phyloP scores from a whole-genome alignment of 2,329 filamentous ascomycete species.

The Aspergillus bombycis region DNA sequence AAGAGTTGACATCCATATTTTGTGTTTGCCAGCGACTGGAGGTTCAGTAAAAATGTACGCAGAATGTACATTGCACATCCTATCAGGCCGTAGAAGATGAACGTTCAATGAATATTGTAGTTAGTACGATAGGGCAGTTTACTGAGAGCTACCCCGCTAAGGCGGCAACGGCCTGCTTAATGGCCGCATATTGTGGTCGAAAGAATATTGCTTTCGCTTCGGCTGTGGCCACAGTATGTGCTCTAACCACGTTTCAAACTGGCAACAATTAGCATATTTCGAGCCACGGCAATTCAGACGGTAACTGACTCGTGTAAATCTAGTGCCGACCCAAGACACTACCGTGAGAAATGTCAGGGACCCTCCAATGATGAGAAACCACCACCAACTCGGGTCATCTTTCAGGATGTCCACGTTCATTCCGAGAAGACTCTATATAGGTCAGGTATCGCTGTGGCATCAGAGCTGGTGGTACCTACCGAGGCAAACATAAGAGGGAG shows the following conservation, averaged over 20 bases:
- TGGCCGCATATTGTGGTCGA: not conserved
- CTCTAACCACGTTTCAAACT: not conserved
- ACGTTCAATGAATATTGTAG: too few species aligned
- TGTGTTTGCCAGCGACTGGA: accelerated
- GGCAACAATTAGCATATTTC: not conserved
- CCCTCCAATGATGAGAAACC: constrained; percentile 17
- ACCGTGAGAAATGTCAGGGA: constrained; percentile 12
- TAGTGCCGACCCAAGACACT: constrained; percentile 12
- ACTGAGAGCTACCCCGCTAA: not conserved
- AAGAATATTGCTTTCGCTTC: not conserved
- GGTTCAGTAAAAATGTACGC: not conserved
- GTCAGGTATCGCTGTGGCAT: not conserved
- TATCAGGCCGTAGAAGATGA: not conserved
- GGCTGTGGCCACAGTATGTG: not conserved
- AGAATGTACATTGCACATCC: not conserved
- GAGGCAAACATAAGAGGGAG: constrained; percentile 19
- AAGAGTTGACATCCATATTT: not conserved
- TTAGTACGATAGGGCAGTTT: not conserved
- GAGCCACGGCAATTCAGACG: not conserved
- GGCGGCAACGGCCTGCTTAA: not conserved
- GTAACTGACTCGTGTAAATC: constrained; percentile 9
- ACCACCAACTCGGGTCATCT: constrained; percentile 15
- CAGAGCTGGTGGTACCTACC: not conserved
- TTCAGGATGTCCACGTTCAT: constrained; percentile 20
- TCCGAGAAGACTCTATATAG: constrained; percentile 15